phyloP scores from a whole-genome alignment of 352 stramenopile species.

The Phytophthora chlamydospora region DNA sequence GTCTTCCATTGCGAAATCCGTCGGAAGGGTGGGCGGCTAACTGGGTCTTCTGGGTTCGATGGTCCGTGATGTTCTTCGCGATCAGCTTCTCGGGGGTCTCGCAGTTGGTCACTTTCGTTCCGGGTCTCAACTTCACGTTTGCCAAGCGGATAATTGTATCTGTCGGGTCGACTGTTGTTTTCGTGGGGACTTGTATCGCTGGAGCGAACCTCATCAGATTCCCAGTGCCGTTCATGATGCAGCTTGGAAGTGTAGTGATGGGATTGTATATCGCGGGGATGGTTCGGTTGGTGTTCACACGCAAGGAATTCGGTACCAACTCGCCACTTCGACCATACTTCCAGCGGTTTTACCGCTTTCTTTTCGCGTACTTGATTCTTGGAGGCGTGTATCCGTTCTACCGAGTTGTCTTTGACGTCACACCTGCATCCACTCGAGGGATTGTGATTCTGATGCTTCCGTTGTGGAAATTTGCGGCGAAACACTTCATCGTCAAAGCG shows the following conservation, averaged over 20 bases:
- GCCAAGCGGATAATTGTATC: conserved; percentile 6
- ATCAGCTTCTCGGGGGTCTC: conserved; percentile 6
- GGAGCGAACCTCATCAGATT: conserved; percentile 7
- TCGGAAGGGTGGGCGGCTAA: conserved; percentile 19
- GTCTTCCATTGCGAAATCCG: conserved; percentile 10
- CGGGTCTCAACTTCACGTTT: conserved; percentile 18
- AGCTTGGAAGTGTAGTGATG: conserved; percentile 4
- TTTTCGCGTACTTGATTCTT: conserved; percentile 11
- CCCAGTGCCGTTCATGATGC: conserved; percentile 20
- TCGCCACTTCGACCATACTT: conserved; percentile 6
- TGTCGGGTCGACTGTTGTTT: conserved; percentile 3
- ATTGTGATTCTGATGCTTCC: background rate
- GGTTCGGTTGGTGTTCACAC: conserved; percentile 11
- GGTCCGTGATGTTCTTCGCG: background rate
- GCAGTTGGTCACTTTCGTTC: conserved; percentile 7
- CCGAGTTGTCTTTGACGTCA: conserved; percentile 7
- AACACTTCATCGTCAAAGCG: conserved; percentile 1
- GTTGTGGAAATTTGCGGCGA: conserved; percentile 15
- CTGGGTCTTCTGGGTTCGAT: conserved; percentile 27
- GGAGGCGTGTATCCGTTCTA: conserved; percentile 13
- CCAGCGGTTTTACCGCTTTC: conserved; percentile 9
- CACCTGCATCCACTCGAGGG: background rate
- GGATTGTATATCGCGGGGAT: conserved; percentile 6
- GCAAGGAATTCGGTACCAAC: conserved; percentile 1
- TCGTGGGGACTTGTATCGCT: conserved; percentile 2